Evolutionary conservation across 352 stramenopile genomes (phyloP).

Genomic region (Globisporangium nagaii): DNA sequence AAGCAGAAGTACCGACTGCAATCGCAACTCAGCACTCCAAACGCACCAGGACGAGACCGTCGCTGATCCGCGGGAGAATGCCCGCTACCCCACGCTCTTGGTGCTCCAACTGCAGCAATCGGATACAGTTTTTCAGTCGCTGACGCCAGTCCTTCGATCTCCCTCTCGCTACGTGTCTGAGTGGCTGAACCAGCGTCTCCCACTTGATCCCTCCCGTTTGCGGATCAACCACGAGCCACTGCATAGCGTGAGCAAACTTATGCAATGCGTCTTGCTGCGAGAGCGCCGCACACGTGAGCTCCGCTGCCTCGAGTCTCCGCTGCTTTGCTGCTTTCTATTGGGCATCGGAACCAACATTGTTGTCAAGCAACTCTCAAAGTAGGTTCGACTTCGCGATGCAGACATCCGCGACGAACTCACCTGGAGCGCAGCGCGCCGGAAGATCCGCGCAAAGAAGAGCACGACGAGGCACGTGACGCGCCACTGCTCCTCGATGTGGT

Average conservation of each 20-base stretch:
- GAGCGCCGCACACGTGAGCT: neutral
- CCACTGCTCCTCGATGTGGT: conserved; percentile 26
- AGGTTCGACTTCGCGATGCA: too few relatives aligned
- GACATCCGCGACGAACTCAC: too few relatives aligned
- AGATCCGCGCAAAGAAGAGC: conserved; percentile 32
- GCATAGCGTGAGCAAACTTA: neutral
- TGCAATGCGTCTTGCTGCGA: neutral
- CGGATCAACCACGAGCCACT: neutral
- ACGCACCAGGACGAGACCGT: conserved; percentile 9
- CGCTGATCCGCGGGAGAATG: neutral
- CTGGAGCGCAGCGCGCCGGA: conserved; percentile 23
- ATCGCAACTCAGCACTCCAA: neutral
- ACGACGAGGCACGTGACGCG: conserved; percentile 22
- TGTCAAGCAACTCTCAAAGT: neutral
- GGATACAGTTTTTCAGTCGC: neutral
- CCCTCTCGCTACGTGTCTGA: neutral
- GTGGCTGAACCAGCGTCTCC: neutral
- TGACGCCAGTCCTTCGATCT: neutral
- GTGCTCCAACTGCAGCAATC: conserved; percentile 6
- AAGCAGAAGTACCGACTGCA: too few relatives aligned
- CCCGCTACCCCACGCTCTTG: neutral
- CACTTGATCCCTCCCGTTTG: neutral
- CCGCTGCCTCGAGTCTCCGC: conserved; percentile 3
- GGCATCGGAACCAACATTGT: neutral
- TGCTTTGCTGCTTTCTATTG: conserved; percentile 20